phyloP scores from a whole-genome alignment of 352 stramenopile genomes.

The Globisporangium apiculatum region DNA sequence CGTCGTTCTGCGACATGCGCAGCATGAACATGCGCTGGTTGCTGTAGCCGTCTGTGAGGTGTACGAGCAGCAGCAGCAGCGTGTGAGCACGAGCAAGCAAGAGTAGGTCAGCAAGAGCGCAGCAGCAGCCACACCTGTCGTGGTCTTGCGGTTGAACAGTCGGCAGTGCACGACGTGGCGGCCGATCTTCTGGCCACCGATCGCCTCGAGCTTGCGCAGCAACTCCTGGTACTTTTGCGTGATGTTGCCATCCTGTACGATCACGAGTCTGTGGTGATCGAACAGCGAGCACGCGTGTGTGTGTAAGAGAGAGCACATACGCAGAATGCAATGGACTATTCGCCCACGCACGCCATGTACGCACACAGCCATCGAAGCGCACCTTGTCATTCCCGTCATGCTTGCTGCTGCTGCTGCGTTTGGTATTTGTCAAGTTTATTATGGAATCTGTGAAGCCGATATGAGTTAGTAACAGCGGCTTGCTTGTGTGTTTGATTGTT shows the following conservation, averaged over 20 bases:
- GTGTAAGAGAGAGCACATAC: background rate
- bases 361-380: background rate
- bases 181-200: conserved; percentile 72
- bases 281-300: background rate
- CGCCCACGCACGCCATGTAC: background rate
- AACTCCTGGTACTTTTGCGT: conserved; percentile 85
- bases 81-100: background rate
- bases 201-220: conserved; percentile 75
- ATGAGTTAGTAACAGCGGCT: background rate
- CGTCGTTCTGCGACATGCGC: conserved; percentile 84
- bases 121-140: conserved; percentile 32
- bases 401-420: background rate
- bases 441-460: background rate
- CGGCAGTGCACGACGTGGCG: conserved; percentile 81
- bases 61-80: background rate
- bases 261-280: conserved; percentile 47
- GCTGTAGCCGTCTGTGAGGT: conserved; percentile 53
- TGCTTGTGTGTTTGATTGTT: no score
- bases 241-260: conserved; percentile 74
- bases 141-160: conserved; percentile 82
- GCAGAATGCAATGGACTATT: no score
- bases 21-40: conserved; percentile 90
- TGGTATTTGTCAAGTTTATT: background rate
- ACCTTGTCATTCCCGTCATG: conserved; percentile 79
- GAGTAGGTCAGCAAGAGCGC: background rate